Conservation (phyloP, 2,329 filamentous ascomycete genomes). For the Nemania bipapillata region DNA sequence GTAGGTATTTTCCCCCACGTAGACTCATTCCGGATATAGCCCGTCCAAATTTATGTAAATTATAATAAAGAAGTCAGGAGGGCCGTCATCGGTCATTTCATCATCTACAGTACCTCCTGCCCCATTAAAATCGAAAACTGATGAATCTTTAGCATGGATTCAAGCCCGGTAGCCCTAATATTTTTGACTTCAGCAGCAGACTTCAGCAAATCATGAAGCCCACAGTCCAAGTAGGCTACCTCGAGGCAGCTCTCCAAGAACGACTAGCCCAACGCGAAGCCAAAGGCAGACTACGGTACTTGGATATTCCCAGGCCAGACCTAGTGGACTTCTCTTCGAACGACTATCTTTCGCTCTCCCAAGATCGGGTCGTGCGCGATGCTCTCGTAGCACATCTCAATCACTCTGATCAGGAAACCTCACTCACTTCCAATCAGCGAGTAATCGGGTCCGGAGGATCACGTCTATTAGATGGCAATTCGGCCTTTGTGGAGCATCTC, state of each 20-base stretch:
- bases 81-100: background rate
- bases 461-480: constrained; percentile 65
- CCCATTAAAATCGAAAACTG: too few relatives aligned
- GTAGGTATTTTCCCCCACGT: too few relatives aligned
- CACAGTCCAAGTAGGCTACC: constrained; percentile 2
- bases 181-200: background rate
- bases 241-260: constrained; percentile 43
- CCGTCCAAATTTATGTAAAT: too few relatives aligned
- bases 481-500: constrained; percentile 56
- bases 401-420: constrained; percentile 1
- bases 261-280: constrained; percentile 43
- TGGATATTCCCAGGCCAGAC: constrained; percentile 70
- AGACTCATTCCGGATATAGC: too few relatives aligned
- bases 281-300: constrained; percentile 56
- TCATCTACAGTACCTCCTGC: background rate
- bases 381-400: constrained; percentile 23
- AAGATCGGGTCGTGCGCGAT: constrained; percentile 59
- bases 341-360: constrained; percentile 80
- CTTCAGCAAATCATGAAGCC: constrained; percentile 8
- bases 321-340: constrained; percentile 83
- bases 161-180: background rate
- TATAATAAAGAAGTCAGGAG: too few relatives aligned
- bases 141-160: background rate
- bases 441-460: constrained; percentile 62
- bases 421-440: constrained; percentile 30